Evolutionary conservation across 257 asterid genomes (phyloP).

Genomic region (Cordia subcordata): DNA sequence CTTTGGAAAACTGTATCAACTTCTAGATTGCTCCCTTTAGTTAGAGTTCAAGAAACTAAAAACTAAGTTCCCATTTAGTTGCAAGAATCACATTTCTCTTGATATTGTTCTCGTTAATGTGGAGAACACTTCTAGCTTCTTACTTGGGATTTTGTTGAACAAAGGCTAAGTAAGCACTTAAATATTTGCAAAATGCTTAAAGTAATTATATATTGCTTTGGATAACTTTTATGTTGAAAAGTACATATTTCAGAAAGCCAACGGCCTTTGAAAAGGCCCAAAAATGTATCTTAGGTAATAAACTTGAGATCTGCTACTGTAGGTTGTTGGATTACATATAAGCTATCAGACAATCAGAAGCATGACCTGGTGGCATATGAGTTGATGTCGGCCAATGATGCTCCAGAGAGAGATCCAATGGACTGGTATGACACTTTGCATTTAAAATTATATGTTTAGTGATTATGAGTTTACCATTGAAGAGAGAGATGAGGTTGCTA

Average conservation of each 20-base stretch:
- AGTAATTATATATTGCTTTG: background rate
- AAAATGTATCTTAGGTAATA: background rate
- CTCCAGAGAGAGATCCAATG: slow-evolving; percentile 93
- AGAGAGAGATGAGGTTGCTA: too few species aligned
- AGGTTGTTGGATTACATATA: slow-evolving; percentile 92
- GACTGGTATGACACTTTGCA: slow-evolving; percentile 57
- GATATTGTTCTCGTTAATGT: too few species aligned
- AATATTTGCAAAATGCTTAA: background rate
- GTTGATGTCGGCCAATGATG: slow-evolving; percentile 93
- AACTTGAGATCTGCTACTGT: slow-evolving; percentile 18
- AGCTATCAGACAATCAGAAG: slow-evolving; percentile 45
- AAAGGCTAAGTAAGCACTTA: background rate
- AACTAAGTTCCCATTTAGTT: too few species aligned
- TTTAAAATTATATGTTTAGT: background rate
- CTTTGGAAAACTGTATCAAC: too few species aligned
- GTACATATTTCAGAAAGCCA: background rate
- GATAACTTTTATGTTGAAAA: too few species aligned
- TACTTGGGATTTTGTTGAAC: background rate
- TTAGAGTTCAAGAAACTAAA: too few species aligned
- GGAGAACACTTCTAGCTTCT: too few species aligned
- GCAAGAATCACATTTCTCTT: too few species aligned
- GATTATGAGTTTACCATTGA: too few species aligned
- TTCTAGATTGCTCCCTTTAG: too few species aligned
- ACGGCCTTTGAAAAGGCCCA: background rate
- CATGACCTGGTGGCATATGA: slow-evolving; percentile 73